phyloP scores from a whole-genome alignment of 2,329 filamentous ascomycete species.

The Pseudogymnoascus sp. region DNA sequence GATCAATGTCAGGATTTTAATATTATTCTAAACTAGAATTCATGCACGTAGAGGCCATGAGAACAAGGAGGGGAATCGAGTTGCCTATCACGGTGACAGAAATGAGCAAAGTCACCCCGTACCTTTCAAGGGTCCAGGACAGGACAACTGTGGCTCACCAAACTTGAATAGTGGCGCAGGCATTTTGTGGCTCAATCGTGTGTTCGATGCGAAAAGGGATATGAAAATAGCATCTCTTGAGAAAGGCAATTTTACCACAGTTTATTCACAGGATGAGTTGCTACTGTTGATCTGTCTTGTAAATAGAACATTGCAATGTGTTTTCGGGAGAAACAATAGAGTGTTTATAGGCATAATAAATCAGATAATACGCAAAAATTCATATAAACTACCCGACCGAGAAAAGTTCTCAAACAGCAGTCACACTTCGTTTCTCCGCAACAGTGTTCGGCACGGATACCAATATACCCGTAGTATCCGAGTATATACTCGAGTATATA shows the following conservation, averaged over 20 bases:
- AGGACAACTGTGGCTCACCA: not conserved
- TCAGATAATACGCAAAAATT: not conserved
- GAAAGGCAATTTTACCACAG: not conserved
- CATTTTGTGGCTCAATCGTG: not conserved
- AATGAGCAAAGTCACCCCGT: not conserved
- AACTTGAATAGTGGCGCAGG: not conserved
- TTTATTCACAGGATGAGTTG: not conserved
- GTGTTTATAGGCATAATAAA: no score
- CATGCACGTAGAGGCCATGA: not conserved
- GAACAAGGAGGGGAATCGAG: not conserved
- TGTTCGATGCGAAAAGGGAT: not conserved
- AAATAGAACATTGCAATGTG: not conserved
- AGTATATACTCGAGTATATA: no score
- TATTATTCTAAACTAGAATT: not conserved
- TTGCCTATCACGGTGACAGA: slow-evolving; percentile 6
- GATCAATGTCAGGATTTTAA: not conserved
- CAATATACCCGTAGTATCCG: no score
- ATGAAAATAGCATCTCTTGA: not conserved
- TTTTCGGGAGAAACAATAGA: not conserved
- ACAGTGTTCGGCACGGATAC: no score
- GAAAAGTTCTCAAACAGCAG: not conserved
- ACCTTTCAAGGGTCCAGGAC: not conserved
- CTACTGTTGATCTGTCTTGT: not conserved
- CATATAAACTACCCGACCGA: not conserved
- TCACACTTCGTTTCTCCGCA: not conserved